Conservation (phyloP, 768 basidiomycete species). For the Hysterangium stoloniferum region DNA sequence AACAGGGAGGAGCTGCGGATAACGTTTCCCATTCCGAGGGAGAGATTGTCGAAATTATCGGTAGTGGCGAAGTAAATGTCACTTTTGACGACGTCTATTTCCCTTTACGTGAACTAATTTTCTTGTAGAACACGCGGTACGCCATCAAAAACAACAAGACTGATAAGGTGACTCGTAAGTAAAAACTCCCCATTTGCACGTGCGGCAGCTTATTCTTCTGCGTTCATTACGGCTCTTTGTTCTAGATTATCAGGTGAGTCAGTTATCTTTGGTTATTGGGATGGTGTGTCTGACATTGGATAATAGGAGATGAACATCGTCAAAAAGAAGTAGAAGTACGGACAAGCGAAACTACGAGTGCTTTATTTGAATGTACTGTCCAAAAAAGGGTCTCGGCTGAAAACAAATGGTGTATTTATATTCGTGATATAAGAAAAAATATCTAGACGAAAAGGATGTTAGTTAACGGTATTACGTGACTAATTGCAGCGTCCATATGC, state of each 20-base stretch:
- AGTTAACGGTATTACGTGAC: too few species aligned
- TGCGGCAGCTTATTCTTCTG: neutral
- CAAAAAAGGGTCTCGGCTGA: too few species aligned
- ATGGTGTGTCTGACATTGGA: neutral
- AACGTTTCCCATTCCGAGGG: slow-evolving; percentile 33
- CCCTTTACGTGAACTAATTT: neutral
- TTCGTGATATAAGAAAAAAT: too few species aligned
- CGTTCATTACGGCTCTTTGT: neutral
- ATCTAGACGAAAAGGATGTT: too few species aligned
- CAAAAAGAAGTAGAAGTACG: slow-evolving; percentile 19
- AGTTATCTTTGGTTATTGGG: neutral
- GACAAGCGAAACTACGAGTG: too few species aligned
- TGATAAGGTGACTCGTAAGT: slow-evolving; percentile 27
- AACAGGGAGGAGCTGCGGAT: slow-evolving; percentile 29
- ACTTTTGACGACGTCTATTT: neutral
- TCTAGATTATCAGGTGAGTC: slow-evolving; percentile 25
- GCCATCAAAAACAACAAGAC: slow-evolving; percentile 38
- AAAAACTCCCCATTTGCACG: neutral
- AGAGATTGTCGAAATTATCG: slow-evolving; percentile 26
- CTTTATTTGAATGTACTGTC: too few species aligned
- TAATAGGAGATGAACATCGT: slow-evolving; percentile 33
- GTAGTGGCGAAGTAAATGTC: slow-evolving; percentile 27
- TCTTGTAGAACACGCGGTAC: slow-evolving; percentile 25
- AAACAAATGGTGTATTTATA: too few species aligned
- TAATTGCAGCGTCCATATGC: too few species aligned